Conservation (phyloP, 129 eudicot genomes). For the Dittrichia graveolens region DNA sequence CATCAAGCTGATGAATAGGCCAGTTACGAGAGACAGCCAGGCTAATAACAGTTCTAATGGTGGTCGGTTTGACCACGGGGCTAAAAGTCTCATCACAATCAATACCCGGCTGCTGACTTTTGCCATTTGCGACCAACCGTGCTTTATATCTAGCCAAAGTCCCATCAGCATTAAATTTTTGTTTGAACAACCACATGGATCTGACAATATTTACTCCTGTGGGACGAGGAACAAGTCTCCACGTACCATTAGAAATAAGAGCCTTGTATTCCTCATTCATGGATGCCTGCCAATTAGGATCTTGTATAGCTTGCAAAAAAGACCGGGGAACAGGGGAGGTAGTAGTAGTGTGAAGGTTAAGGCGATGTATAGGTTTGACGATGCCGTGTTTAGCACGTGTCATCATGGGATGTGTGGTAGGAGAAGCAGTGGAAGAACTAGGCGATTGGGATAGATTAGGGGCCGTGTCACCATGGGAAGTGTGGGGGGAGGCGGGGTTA, state of each 20-base stretch:
- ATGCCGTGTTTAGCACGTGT: not conserved
- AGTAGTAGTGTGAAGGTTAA: not conserved
- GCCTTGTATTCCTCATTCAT: not conserved
- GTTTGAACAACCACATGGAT: not conserved
- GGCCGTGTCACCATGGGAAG: not conserved
- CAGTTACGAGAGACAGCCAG: no score
- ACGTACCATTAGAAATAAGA: conserved; percentile 6
- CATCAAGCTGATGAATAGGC: no score
- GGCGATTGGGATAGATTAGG: no score
- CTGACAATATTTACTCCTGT: not conserved
- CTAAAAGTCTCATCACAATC: no score
- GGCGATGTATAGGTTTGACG: not conserved
- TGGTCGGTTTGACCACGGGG: no score
- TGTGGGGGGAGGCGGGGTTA: no score
- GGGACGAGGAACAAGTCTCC: not conserved
- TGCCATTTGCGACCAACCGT: no score
- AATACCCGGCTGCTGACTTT: no score
- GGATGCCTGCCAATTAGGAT: no score
- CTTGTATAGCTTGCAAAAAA: not conserved
- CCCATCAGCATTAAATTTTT: not conserved
- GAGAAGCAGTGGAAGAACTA: no score
- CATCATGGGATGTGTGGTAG: not conserved
- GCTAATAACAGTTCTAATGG: no score
- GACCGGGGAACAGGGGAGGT: not conserved
- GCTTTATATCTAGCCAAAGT: not conserved